Percentiles rank a stretch among this genome's conserved stretches.
Evolutionary conservation across 768 basidiomycete genomes (phyloP).

Genomic region (Mycena epipterygia): DNA sequence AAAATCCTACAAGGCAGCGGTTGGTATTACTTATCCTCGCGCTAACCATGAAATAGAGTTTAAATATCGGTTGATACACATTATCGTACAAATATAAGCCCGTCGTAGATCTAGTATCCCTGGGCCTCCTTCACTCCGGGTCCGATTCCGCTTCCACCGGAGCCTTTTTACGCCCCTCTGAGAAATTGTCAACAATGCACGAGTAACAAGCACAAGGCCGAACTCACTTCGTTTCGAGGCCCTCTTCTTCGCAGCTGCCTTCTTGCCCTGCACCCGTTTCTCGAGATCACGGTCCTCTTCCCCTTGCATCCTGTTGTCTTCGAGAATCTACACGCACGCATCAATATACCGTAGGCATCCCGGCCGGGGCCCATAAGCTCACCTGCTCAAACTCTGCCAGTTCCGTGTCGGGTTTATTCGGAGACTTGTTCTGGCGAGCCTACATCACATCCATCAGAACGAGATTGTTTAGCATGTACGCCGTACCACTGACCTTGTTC

Average conservation of each 20-base stretch:
- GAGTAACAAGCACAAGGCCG: neutral
- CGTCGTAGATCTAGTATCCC: too few relatives aligned
- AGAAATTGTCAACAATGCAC: neutral
- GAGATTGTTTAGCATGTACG: neutral
- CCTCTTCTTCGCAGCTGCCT: constrained; percentile 80
- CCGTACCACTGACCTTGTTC: constrained; percentile 69
- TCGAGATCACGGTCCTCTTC: constrained; percentile 93
- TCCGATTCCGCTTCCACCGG: constrained; percentile 24
- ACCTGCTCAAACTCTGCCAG: constrained; percentile 95
- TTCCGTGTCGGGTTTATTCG: constrained; percentile 93
- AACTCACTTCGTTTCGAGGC: constrained; percentile 64
- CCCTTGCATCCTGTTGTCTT: constrained; percentile 86
- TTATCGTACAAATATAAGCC: neutral
- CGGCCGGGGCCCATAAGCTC: constrained; percentile 23
- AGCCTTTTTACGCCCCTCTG: constrained; percentile 40
- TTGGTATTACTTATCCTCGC: too few relatives aligned
- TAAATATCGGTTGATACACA: neutral
- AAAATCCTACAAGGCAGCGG: too few relatives aligned
- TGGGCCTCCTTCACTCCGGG: neutral
- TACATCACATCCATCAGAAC: constrained; percentile 42
- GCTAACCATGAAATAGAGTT: too few relatives aligned
- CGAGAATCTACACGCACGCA: constrained; percentile 73
- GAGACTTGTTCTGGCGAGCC: constrained; percentile 92
- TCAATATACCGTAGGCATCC: constrained; percentile 10
- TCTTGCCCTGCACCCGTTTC: constrained; percentile 87